phyloP scores from a whole-genome alignment of 768 basidiomycete genomes.

The Pisolithus tinctorius region DNA sequence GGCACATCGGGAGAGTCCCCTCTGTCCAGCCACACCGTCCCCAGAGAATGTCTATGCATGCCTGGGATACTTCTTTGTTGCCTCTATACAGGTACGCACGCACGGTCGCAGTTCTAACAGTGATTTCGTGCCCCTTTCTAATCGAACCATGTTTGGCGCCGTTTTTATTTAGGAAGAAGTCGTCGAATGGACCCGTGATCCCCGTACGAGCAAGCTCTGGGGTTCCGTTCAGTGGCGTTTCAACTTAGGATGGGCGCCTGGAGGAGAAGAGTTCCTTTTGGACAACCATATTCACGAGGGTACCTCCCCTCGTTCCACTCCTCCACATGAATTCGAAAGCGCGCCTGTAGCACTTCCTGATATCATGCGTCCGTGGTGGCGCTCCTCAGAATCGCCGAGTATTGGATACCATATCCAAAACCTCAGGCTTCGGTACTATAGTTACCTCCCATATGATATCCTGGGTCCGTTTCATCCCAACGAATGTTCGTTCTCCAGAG shows the following conservation, averaged over 20 bases:
- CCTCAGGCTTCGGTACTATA: constrained; percentile 20
- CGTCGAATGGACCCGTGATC: background rate
- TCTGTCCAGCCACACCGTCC: constrained; percentile 21
- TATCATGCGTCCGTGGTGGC: constrained; percentile 16
- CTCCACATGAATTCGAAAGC: background rate
- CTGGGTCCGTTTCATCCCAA: constrained; percentile 24
- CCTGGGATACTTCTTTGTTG: constrained; percentile 43
- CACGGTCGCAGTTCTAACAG: background rate
- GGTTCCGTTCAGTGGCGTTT: constrained; percentile 41
- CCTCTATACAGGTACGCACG: constrained; percentile 31
- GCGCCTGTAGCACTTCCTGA: background rate
- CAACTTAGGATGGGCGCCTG: constrained; percentile 41
- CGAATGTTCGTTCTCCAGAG: constrained; percentile 31
- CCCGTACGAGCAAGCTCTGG: background rate
- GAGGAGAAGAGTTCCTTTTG: constrained; percentile 38
- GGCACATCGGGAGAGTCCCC: constrained; percentile 27
- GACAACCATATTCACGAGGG: background rate
- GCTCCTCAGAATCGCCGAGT: constrained; percentile 8
- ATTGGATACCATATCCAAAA: constrained; percentile 13
- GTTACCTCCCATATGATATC: constrained; percentile 25
- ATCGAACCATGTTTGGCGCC: no score
- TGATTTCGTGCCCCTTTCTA: background rate
- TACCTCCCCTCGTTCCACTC: background rate
- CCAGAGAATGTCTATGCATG: constrained; percentile 35
- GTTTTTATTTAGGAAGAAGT: background rate